phyloP scores from a whole-genome alignment of 2,329 filamentous ascomycete species.

The Fusarium tricinctum region DNA sequence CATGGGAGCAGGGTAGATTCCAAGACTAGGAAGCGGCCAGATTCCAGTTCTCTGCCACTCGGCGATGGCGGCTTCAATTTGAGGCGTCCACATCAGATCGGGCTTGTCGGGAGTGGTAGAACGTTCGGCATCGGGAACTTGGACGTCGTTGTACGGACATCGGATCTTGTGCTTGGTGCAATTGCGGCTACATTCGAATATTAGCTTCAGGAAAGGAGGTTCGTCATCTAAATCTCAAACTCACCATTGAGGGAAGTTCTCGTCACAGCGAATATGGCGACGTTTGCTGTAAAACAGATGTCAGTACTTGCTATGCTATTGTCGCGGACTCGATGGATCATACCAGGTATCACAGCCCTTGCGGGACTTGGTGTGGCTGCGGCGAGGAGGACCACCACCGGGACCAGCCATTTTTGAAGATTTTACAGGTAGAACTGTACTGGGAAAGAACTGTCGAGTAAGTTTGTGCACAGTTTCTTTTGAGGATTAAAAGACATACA shows the following conservation, averaged over 20 bases:
- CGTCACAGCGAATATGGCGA: slow-evolving; percentile 96
- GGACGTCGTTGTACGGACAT: slow-evolving; percentile 96
- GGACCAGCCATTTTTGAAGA: slow-evolving; percentile 84
- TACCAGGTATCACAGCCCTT: slow-evolving; percentile 97
- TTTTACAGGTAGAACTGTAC: slow-evolving; percentile 54
- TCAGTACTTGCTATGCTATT: slow-evolving; percentile 16
- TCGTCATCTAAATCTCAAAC: slow-evolving; percentile 46
- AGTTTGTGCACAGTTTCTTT: slow-evolving; percentile 25
- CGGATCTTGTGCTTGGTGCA: slow-evolving; percentile 99
- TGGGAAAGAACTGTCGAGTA: slow-evolving; percentile 46
- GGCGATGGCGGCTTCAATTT: slow-evolving; percentile 84
- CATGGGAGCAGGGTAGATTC: slow-evolving; percentile 80
- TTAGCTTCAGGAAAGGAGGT: slow-evolving; percentile 16
- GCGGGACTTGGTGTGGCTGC: slow-evolving; percentile 96
- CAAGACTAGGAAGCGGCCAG: slow-evolving; percentile 87
- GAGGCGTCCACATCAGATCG: slow-evolving; percentile 86
- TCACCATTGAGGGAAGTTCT: slow-evolving; percentile 97
- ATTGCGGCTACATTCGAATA: slow-evolving; percentile 78
- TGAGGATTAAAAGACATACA: slow-evolving; percentile 46
- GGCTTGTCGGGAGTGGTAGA: slow-evolving; percentile 73
- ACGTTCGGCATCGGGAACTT: slow-evolving; percentile 72
- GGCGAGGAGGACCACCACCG: slow-evolving; percentile 90
- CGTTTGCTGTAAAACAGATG: slow-evolving; percentile 73
- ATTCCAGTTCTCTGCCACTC: slow-evolving; percentile 86
- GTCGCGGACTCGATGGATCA: slow-evolving; percentile 41